Base-by-base conservation (phyloP, 768 basidiomycete genomes). In the Calocybe cyanea region DNA sequence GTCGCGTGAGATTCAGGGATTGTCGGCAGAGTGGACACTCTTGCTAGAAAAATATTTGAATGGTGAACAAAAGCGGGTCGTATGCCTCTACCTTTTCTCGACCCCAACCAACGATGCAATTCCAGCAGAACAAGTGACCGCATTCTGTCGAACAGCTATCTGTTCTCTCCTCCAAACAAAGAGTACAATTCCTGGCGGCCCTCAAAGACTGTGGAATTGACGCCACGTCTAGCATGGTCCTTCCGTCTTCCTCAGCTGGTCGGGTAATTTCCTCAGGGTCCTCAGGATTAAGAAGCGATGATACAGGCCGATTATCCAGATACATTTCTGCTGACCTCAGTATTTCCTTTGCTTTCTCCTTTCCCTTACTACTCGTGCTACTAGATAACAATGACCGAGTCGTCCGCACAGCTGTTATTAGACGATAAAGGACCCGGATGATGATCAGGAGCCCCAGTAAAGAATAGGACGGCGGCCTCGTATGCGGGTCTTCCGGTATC, bases 21-120 rank as follows among this genome's bases (percentile, higher is more conserved):
- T 93, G 91, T 53, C 91, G 78, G 63, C 91, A 93, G 6, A 93
- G 68, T 2, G 91, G 91, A 62, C 91, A 93, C 63, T 92, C 91
- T 7, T 89, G 75, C 86, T 88, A 52, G 15, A 32, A 25, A 34
- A 8, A 43, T 4, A 15, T 50, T 37, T 52, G 46, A 32, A 47
- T 38, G 38, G n/a, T 35, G 7, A 35, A 7, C 24, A 32, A 20
- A 32, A 7, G 32, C 10, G 20, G 30, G 24, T 39, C 25, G 43
- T 43, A 13, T 13, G 10, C 13, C 9, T 66, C 41, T 45, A 85
- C 86, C 79, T 91, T 93, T 62, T 93, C 91, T 60, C 85, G 71
- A 11, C 86, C 89, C 91, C 91, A 93, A 8, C 83, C 87, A 35
- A 87, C 80, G 32, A 93, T 88, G 56, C 91, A 93, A 54, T 73